These are phyloP conservation scores for Fusarium heterosporum DNA, from an alignment of 2,329 filamentous ascomycete genomes.

Conservation along the genomic window DNA sequence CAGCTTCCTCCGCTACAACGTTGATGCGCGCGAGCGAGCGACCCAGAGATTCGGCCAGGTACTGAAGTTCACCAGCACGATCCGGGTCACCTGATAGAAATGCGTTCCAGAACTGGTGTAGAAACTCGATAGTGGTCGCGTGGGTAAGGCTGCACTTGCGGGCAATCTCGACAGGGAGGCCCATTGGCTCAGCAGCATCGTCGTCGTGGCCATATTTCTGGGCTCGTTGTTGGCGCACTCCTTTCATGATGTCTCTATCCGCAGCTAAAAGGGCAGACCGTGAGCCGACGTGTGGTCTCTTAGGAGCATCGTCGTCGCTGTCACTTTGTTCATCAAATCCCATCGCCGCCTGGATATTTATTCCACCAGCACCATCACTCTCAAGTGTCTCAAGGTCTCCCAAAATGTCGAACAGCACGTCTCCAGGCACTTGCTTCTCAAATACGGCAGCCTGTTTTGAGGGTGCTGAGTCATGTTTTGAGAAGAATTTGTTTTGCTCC, in stretches of 20 bases:
- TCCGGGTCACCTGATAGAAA: slow-evolving; percentile 90
- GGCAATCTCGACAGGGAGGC: slow-evolving; percentile 64
- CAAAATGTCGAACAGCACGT: slow-evolving; percentile 74
- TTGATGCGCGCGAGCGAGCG: slow-evolving; percentile 83
- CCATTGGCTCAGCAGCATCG: slow-evolving; percentile 65
- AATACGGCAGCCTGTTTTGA: slow-evolving; percentile 66
- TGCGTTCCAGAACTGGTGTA: slow-evolving; percentile 96
- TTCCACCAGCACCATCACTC: slow-evolving; percentile 60
- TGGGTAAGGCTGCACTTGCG: slow-evolving; percentile 77
- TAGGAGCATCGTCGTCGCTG: slow-evolving; percentile 70
- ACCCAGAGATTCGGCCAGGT: slow-evolving; percentile 83
- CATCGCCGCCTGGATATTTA: slow-evolving; percentile 72
- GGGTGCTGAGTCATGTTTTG: slow-evolving; percentile 64
- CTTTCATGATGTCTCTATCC: slow-evolving; percentile 73
- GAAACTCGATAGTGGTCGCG: slow-evolving; percentile 92
- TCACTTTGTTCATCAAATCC: slow-evolving; percentile 78
- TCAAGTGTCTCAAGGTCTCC: slow-evolving; percentile 68
- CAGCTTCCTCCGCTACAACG: slow-evolving; percentile 82
- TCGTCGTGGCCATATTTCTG: slow-evolving; percentile 66
- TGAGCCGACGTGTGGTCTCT: slow-evolving; percentile 73
- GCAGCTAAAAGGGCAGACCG: slow-evolving; percentile 73
- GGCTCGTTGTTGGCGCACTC: slow-evolving; percentile 70
- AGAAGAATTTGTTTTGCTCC: slow-evolving; percentile 87
- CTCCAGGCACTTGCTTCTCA: slow-evolving; percentile 74
- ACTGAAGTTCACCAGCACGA: slow-evolving; percentile 82